A percentile compares a stretch with the other conserved stretches of the same genome.
Conservation (phyloP, 805 yeast species). For the Brettanomyces nanus region DNA sequence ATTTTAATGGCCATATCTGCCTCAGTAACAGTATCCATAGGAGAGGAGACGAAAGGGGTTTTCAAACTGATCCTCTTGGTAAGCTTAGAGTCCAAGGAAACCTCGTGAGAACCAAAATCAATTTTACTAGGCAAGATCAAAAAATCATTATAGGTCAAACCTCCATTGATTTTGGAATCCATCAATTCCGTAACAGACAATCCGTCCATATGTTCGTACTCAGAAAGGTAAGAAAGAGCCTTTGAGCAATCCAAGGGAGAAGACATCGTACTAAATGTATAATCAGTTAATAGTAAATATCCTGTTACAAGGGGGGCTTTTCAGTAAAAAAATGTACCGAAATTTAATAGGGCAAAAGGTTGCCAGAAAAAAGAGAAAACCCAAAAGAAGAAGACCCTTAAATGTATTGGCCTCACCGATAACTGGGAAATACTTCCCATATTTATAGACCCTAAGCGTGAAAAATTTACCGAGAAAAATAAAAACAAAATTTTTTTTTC, state of each 20-base stretch:
- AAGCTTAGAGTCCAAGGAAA: conserved; percentile 73
- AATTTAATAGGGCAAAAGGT: conserved; percentile 14
- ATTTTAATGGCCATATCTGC: conserved; percentile 95
- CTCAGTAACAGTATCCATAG: conserved; percentile 99
- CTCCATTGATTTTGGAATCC: conserved; percentile 89
- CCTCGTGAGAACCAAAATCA: conserved; percentile 73
- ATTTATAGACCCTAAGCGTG: conserved; percentile 2
- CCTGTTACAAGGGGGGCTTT: not conserved
- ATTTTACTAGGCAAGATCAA: conserved; percentile 93
- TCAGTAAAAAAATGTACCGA: conserved; percentile 1
- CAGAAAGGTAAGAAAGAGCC: conserved; percentile 61
- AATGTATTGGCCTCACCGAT: not conserved
- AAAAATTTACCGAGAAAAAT: not conserved
- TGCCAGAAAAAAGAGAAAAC: conserved; percentile 17
- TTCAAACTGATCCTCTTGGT: conserved; percentile 88
- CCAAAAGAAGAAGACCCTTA: not conserved
- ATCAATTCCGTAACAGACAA: conserved; percentile 73
- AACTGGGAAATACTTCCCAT: conserved; percentile 2
- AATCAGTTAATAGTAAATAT: not conserved
- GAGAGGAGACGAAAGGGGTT: conserved; percentile 94
- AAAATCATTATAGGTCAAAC: conserved; percentile 95
- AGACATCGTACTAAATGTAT: conserved; percentile 5
- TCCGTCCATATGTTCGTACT: conserved; percentile 75
- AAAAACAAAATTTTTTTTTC: not conserved
- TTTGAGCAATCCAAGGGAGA: conserved; percentile 37